Base-by-base conservation (phyloP, 129 eudicot genomes). In the Tagetes erecta region DNA sequence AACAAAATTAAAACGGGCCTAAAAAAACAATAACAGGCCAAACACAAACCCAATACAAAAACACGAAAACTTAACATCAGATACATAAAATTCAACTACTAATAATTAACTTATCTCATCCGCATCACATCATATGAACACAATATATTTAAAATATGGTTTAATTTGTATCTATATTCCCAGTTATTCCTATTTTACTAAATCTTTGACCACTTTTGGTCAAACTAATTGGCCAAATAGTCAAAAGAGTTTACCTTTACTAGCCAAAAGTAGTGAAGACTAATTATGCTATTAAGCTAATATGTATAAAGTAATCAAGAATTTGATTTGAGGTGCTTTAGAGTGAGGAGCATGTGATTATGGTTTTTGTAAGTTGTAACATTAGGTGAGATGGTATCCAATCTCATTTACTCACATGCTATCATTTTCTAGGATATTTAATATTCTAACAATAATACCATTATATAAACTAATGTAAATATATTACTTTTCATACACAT, bases 341-440 rank as follows among this genome's bases (percentile, higher is more conserved):
- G 34, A 78, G 82, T 78, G 77, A 70, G 36, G 47, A 59, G 69
- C 83, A 79, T 79, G 83, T 79, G 83, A 72, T 72, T 72, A 68
- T 79, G 74, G 59, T 72, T 79, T 41, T 65, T 37, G 41, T 27
- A 37, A 37, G 27, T 20, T 20, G 27, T 20, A 20, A 44, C 78
- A 79, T 79, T 62, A 36, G 67, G 67, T 12, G 42, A 36, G 45
- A 62, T 37, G 67, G 45, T 38, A 62, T 62, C 67, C 67, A 37
- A 37, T 62, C 67, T 62, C 8, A 62, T 36, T 62, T 35, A 62
- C 30, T 62, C 67, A 40, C 41, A 71, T 71, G 76, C 67, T 56
- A 55, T 13, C 60, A 69, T 49, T 49, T 69, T 69, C 13, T 69
- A 35, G 30, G 38, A 11, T 34, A 11, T 0, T 64, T 64, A 39